These are phyloP conservation scores for Deakozyma indianensis DNA, from an alignment of 805 yeast genomes.

Conservation along the genomic window DNA sequence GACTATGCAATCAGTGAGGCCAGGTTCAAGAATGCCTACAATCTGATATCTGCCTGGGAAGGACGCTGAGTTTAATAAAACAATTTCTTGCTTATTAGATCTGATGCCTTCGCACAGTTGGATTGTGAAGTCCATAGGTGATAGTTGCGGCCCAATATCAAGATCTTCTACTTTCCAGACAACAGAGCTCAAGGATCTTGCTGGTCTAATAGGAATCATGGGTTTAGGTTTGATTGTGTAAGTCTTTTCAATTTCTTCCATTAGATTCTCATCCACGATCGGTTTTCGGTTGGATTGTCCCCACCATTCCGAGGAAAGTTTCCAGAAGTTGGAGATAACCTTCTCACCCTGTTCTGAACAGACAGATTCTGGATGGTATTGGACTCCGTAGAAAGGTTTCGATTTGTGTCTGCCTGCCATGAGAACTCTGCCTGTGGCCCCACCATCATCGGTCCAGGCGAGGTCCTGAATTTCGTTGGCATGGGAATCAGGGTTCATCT, in stretches of 20 bases:
- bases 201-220: no score
- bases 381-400: constrained; percentile 81
- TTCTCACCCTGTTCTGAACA: constrained; percentile 57
- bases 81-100: constrained; percentile 28
- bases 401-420: constrained; percentile 65
- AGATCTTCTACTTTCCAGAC: not conserved
- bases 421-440: constrained; percentile 27
- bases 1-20: constrained; percentile 2
- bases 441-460: constrained; percentile 41
- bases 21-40: constrained; percentile 38
- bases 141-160: not conserved
- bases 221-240: not conserved
- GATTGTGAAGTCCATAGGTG: not conserved
- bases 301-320: constrained; percentile 27
- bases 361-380: constrained; percentile 93
- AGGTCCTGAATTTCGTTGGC: constrained; percentile 29
- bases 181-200: no score
- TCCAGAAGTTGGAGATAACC: constrained; percentile 51
- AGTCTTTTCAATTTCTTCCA: not conserved
- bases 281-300: not conserved
- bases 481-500: constrained; percentile 3
- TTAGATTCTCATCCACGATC: not conserved
- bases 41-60: constrained; percentile 81
- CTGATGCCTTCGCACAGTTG: constrained; percentile 7
- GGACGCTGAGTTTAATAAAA: constrained; percentile 65